Percentiles rank a stretch among this genome's conserved stretches.
Conservation (phyloP, 2,329 filamentous ascomycete species). For the Amauroascus verrucosus region DNA sequence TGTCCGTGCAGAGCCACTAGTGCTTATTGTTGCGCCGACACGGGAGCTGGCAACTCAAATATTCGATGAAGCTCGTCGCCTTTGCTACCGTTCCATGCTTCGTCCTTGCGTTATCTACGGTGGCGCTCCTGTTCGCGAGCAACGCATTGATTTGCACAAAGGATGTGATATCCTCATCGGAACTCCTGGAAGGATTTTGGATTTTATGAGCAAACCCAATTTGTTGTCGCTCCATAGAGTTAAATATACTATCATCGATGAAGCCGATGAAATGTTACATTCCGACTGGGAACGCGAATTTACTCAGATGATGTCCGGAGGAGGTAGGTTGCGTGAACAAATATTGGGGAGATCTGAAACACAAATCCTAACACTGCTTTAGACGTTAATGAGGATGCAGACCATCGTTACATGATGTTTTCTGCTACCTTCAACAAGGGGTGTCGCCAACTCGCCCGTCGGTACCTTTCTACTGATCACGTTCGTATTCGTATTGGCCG, state of each 20-base stretch:
- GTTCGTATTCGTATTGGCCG: constrained; percentile 79
- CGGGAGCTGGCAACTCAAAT: constrained; percentile 90
- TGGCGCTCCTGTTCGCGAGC: constrained; percentile 60
- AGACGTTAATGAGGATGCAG: constrained; percentile 65
- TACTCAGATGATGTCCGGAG: constrained; percentile 64
- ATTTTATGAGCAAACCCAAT: constrained; percentile 66
- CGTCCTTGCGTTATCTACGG: constrained; percentile 86
- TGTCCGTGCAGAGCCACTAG: constrained; percentile 72
- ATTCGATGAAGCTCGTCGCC: constrained; percentile 81
- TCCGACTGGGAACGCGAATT: constrained; percentile 70
- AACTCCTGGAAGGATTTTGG: constrained; percentile 73
- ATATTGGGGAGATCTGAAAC: background rate
- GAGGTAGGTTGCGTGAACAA: constrained; percentile 51
- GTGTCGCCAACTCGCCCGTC: constrained; percentile 63
- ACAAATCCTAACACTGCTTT: background rate
- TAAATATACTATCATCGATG: constrained; percentile 68
- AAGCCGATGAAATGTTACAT: constrained; percentile 86
- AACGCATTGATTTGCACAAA: constrained; percentile 61
- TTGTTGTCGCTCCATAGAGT: constrained; percentile 16
- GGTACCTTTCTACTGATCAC: constrained; percentile 63
- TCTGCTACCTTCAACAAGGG: constrained; percentile 85
- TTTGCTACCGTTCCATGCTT: constrained; percentile 91
- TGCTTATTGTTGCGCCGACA: constrained; percentile 74
- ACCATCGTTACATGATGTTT: constrained; percentile 69
- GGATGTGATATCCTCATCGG: constrained; percentile 86